Conservation (phyloP, 2,329 filamentous ascomycete genomes). For the Colletotrichum limetticola region DNA sequence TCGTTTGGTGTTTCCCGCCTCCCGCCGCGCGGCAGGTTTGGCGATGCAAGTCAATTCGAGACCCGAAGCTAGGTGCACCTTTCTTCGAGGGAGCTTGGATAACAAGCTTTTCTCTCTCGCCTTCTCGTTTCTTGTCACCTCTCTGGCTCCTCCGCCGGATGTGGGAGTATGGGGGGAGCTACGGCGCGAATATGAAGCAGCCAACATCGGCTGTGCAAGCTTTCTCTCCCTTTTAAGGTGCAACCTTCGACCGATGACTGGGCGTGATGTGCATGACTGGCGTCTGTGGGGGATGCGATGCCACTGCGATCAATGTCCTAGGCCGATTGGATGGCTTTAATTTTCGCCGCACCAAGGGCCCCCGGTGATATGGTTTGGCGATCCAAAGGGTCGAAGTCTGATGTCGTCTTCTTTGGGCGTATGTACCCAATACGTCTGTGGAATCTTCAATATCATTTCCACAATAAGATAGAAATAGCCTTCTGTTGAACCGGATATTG, state of each 20-base stretch:
- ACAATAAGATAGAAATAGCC: slow-evolving; percentile 1
- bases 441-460: neutral
- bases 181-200: slow-evolving; percentile 22
- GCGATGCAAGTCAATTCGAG: slow-evolving; percentile 26
- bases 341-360: slow-evolving; percentile 16
- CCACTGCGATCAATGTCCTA: slow-evolving; percentile 16
- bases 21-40: slow-evolving; percentile 31
- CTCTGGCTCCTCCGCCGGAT: slow-evolving; percentile 1
- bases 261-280: slow-evolving; percentile 33
- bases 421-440: neutral
- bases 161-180: slow-evolving; percentile 20
- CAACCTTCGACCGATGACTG: slow-evolving; percentile 31
- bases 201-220: slow-evolving; percentile 14
- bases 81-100: slow-evolving; percentile 1
- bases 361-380: slow-evolving; percentile 1
- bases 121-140: neutral
- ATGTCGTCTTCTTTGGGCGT: neutral
- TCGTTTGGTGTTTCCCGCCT: slow-evolving; percentile 30
- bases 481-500: slow-evolving; percentile 16
- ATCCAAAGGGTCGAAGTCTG: slow-evolving; percentile 17
- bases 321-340: slow-evolving; percentile 29
- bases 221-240: slow-evolving; percentile 6
- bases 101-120: slow-evolving; percentile 27
- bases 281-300: slow-evolving; percentile 27
- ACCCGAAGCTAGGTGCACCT: slow-evolving; percentile 18